phyloP scores from a whole-genome alignment of 2,329 filamentous ascomycete species.

The Ceratocystis lukuohia region DNA sequence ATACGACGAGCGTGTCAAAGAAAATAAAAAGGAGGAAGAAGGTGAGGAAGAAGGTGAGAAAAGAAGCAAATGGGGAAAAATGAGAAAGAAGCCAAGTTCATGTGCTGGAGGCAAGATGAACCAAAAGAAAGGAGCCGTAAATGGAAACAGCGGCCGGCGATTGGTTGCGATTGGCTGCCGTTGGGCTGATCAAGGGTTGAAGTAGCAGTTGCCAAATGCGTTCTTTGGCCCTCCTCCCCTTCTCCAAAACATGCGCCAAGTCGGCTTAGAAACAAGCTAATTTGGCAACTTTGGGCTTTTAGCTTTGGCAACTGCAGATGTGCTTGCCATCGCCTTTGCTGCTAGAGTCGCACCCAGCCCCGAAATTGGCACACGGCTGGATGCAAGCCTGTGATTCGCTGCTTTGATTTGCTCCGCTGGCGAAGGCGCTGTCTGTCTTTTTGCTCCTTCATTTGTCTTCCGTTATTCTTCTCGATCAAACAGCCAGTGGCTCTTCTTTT shows the following conservation, averaged over 20 bases:
- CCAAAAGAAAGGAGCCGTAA: not conserved
- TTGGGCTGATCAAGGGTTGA: not conserved
- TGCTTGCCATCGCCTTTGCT: not conserved
- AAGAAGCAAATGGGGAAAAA: not conserved
- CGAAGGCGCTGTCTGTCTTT: not conserved
- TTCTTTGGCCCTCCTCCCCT: not conserved
- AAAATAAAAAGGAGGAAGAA: too few species aligned
- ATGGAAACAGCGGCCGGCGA: not conserved
- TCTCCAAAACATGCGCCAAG: not conserved
- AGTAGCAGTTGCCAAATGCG: slow-evolving; percentile 5
- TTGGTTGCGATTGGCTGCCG: not conserved
- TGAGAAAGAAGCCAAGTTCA: not conserved
- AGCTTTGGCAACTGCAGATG: not conserved
- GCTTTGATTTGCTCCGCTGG: not conserved
- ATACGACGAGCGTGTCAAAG: too few species aligned
- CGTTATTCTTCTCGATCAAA: too few species aligned
- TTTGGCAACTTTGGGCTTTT: not conserved
- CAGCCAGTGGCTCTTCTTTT: too few species aligned
- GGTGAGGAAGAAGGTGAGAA: too few species aligned
- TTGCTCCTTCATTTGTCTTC: not conserved
- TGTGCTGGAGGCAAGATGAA: not conserved
- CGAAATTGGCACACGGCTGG: not conserved
- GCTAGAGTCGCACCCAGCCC: not conserved
- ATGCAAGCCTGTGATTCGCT: slow-evolving; percentile 1
- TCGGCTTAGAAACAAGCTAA: not conserved